These are phyloP conservation scores for Lignosus rhinocerotis DNA, from an alignment of 1,284 basidiomycete genomes.

Conservation along the genomic window DNA sequence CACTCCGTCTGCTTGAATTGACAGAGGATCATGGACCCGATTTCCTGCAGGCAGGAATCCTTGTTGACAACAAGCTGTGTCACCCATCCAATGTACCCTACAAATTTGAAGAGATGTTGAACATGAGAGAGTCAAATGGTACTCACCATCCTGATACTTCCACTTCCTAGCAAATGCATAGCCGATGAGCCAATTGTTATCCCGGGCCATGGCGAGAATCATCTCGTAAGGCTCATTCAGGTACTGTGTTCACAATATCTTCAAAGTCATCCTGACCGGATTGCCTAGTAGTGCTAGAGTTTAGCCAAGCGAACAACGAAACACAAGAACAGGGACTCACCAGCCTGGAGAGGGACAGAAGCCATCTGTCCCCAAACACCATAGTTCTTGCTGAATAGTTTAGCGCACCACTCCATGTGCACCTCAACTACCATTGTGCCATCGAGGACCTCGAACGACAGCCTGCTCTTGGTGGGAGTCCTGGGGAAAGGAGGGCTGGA, in stretches of 20 bases:
- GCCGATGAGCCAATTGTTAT: background rate
- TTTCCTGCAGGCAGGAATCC: background rate
- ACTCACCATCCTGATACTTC: background rate
- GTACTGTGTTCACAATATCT: no score
- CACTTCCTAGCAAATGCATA: background rate
- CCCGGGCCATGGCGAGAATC: background rate
- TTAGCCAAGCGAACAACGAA: no score
- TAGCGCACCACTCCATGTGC: background rate
- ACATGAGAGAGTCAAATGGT: background rate
- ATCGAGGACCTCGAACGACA: background rate
- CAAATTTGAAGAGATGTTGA: background rate
- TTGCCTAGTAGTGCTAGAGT: no score
- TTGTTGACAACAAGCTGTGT: background rate
- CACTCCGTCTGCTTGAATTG: background rate
- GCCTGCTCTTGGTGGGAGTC: background rate
- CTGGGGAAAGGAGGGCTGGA: background rate
- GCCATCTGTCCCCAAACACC: background rate
- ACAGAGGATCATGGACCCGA: background rate
- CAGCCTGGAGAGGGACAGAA: background rate
- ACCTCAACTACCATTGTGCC: background rate
- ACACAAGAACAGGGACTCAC: no score
- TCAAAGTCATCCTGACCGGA: no score
- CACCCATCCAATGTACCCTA: background rate
- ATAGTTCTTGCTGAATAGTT: background rate
- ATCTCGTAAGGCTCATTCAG: background rate